Evolutionary conservation across 257 asterid species (phyloP).

Genomic region (Nicotiana attenuata): DNA sequence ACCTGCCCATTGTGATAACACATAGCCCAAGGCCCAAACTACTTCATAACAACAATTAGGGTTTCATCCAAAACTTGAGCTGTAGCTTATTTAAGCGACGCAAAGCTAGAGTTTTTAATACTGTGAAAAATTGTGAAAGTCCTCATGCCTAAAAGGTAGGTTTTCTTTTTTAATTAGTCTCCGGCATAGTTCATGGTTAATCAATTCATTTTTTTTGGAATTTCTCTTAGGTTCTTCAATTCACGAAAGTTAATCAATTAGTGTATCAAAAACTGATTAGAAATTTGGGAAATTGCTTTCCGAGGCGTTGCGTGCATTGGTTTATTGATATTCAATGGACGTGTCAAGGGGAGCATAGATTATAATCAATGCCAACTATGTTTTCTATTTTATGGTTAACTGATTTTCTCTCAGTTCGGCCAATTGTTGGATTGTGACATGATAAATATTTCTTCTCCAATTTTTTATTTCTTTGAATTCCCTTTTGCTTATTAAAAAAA

Average conservation of each 20-base stretch:
- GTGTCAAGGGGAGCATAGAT: slow-evolving; percentile 17
- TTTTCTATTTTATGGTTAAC: not conserved
- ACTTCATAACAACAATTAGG: not conserved
- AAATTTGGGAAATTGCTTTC: not conserved
- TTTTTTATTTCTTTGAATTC: not conserved
- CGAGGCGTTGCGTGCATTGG: slow-evolving; percentile 19
- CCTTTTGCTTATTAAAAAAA: not conserved
- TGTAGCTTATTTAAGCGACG: not conserved
- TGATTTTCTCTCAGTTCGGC: not conserved
- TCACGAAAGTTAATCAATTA: too few species aligned
- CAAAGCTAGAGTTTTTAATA: not conserved
- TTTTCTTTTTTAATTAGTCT: not conserved
- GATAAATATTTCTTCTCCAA: not conserved
- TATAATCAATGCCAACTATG: not conserved
- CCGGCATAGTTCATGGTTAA: not conserved
- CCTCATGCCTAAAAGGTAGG: not conserved
- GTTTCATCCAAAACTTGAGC: not conserved
- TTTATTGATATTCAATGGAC: not conserved
- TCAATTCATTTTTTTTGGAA: too few species aligned
- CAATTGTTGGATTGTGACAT: not conserved
- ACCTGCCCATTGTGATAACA: not conserved
- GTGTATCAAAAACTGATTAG: too few species aligned
- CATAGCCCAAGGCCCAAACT: not conserved
- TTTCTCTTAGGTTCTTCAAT: too few species aligned
- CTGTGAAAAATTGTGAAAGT: not conserved